Conservation (phyloP, 495 filamentous ascomycete genomes). For the Wilcoxina mikolae region DNA sequence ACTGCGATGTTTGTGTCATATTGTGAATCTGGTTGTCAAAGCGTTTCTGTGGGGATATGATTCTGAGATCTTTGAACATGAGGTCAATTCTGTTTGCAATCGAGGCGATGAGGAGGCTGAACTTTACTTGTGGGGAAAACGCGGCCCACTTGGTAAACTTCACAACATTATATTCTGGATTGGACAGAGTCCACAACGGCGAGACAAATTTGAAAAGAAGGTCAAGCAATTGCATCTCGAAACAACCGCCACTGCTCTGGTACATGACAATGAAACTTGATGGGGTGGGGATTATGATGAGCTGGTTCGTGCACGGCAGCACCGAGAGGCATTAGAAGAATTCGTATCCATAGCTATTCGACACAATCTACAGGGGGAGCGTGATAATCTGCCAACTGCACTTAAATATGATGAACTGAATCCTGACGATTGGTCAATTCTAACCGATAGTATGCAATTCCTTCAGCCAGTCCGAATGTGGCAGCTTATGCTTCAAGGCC, state of each 20-base stretch:
- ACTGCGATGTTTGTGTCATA: neutral
- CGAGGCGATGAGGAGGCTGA: neutral
- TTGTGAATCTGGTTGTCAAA: neutral
- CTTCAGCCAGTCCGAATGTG: neutral
- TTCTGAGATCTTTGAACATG: neutral
- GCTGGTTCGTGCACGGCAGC: neutral
- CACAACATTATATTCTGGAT: neutral
- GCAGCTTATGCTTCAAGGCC: neutral
- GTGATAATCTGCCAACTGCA: neutral
- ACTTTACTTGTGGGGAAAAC: neutral
- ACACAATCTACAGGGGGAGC: too few relatives aligned
- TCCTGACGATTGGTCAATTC: conserved; percentile 5
- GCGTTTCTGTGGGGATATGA: neutral
- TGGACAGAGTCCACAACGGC: neutral
- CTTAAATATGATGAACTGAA: neutral
- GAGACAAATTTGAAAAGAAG: neutral
- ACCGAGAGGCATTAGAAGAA: neutral
- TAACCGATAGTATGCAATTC: conserved; percentile 6
- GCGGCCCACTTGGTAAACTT: neutral
- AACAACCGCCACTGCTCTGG: neutral
- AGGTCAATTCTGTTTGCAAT: neutral
- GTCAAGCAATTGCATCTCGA: neutral
- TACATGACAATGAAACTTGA: neutral
- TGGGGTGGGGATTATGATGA: neutral
- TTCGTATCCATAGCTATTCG: neutral